Percentiles rank a stretch among this genome's conserved stretches.
These are phyloP conservation scores for Neospermospora avenae DNA, from an alignment of 2,329 filamentous ascomycete genomes.

Conservation along the genomic window DNA sequence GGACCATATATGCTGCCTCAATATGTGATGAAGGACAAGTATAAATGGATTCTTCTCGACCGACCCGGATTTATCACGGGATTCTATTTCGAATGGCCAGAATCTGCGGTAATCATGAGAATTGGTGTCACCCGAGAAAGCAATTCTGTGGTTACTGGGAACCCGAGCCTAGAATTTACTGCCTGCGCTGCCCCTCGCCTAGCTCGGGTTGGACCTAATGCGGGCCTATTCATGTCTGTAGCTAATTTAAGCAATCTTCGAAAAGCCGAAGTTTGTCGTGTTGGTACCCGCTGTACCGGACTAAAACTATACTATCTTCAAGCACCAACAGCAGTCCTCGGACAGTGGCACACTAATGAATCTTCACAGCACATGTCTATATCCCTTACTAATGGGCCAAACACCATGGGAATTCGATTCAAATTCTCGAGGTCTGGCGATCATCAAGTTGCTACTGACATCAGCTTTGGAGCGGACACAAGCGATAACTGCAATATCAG, in stretches of 20 bases:
- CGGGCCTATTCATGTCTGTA: constrained; percentile 15
- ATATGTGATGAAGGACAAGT: constrained; percentile 1
- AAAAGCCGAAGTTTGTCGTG: constrained; percentile 12
- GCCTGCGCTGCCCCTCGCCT: background rate
- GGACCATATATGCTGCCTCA: constrained; percentile 12
- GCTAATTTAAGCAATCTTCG: constrained; percentile 14
- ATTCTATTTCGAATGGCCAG: constrained; percentile 15
- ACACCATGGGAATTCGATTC: constrained; percentile 5
- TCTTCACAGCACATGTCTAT: constrained; percentile 11
- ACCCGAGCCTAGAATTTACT: constrained; percentile 5
- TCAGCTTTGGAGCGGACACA: constrained; percentile 6
- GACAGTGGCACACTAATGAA: constrained; percentile 15
- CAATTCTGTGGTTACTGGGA: background rate
- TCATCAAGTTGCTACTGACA: constrained; percentile 9
- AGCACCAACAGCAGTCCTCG: constrained; percentile 6
- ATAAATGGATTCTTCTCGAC: constrained; percentile 17
- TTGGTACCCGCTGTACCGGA: constrained; percentile 15
- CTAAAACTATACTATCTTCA: constrained; percentile 15
- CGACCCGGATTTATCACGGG: constrained; percentile 11
- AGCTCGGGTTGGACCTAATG: constrained; percentile 4
- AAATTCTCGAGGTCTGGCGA: constrained; percentile 4
- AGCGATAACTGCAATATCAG: background rate
- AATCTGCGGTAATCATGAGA: constrained; percentile 7
- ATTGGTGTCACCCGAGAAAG: constrained; percentile 8
- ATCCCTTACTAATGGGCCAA: background rate